Evolutionary conservation across 139 green algal species (phyloP).

Genomic region (Chloropicon primus): DNA sequence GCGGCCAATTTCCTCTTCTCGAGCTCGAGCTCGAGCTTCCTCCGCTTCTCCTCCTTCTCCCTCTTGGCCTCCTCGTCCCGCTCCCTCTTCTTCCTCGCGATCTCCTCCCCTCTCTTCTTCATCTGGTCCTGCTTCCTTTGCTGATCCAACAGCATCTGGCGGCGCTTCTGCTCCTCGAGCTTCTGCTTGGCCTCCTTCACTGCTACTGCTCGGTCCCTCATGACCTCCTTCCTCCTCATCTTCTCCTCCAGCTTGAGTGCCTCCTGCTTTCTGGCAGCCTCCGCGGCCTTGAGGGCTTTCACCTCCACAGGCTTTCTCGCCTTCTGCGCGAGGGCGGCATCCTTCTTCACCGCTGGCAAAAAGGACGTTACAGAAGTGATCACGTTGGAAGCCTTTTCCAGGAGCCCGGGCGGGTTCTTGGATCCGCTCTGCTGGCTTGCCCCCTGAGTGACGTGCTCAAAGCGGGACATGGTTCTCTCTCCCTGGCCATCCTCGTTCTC

Average conservation of each 20-base stretch:
- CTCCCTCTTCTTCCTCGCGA: slow-evolving; percentile 22
- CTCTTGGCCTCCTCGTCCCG: slow-evolving; percentile 10
- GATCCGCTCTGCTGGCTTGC: not conserved
- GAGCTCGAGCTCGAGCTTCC: slow-evolving; percentile 1
- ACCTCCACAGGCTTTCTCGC: slow-evolving; percentile 27
- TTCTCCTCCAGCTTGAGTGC: not conserved
- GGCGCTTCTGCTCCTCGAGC: slow-evolving; percentile 19
- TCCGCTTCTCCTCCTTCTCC: slow-evolving; percentile 22
- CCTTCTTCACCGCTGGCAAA: not conserved
- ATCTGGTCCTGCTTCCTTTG: slow-evolving; percentile 38
- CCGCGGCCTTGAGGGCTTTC: slow-evolving; percentile 48
- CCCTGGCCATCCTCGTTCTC: not conserved
- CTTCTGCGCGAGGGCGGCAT: not conserved
- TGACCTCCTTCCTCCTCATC: not conserved
- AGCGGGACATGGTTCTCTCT: not conserved
- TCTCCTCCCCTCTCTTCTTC: slow-evolving; percentile 15
- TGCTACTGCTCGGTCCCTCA: slow-evolving; percentile 4
- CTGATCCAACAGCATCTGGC: slow-evolving; percentile 14
- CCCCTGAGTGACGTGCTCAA: not conserved
- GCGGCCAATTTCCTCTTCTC: not conserved
- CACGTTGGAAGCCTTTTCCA: not conserved
- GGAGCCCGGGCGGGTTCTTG: not conserved
- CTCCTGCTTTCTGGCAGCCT: slow-evolving; percentile 12
- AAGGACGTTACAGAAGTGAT: not conserved
- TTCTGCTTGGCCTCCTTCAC: slow-evolving; percentile 31